Evolutionary conservation across 2,329 filamentous ascomycete genomes (phyloP), one percentile per base, ranked within the genome.

Genomic region (Ophiostoma pallidulum): DNA sequence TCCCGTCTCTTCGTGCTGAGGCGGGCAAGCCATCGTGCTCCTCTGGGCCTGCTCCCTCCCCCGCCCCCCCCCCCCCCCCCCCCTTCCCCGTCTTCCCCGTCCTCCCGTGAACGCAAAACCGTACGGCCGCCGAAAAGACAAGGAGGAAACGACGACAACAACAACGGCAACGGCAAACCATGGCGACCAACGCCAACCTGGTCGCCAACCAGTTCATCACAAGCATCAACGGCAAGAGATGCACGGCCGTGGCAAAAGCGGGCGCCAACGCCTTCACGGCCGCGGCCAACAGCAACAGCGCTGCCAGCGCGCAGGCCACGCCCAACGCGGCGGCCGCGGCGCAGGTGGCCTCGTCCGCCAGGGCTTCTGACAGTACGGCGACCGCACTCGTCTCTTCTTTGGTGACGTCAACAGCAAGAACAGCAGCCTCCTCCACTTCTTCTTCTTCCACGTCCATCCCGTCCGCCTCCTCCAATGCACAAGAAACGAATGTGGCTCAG

Each of bases 231-330:
- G 72, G 72, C 44, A 71, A 67, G 59, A 67, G 68, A 60, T 77
- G 75, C 64, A 78, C 75, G 56, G 73, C 70, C 51, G 64, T 77
- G 53, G 73, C 73, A 41, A 71, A 60, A 56, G 53, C 48, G 20
- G 50, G 54, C 40, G 55, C 36, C 47, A 51, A 52, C 42, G 28
- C 40, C 45, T 32, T 50, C 40, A 51, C 56, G 18, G 54, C 54
- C 7, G 48, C 53, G 13, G 52, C 49, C 5, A 19, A 38, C 50
- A n/a, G 45, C 37, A n/a, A 39, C 41, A n/a, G n/a, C n/a, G 8
- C 53, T 49, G 39, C 50, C 48, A 37, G 51, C 39, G 20, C 48
- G 6, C 39, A 47, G 41, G 37, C 47, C 22, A 41, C 47, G 12
- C 3, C 32, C 8, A 38, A 33, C 18, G 39, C 37, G 9, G 33